Percentiles rank a stretch among this genome's conserved stretches.
phyloP scores from a whole-genome alignment of 805 yeast genomes.

The Yamadazyma laniorum region DNA sequence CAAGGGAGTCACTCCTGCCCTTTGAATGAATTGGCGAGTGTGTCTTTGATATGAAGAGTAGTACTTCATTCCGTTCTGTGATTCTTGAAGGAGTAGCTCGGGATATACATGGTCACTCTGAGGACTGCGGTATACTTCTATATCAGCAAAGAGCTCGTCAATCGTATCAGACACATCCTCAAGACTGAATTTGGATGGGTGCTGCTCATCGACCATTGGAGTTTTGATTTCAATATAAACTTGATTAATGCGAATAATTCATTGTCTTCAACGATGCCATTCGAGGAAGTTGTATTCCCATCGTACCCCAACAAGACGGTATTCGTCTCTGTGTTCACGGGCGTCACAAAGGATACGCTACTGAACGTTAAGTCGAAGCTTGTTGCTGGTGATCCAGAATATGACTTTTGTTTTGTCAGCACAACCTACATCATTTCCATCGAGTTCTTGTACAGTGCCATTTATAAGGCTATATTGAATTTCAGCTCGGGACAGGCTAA shows the following conservation, averaged over 20 bases:
- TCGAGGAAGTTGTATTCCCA: conserved; percentile 32
- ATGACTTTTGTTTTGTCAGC: conserved; percentile 66
- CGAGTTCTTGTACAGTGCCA: conserved; percentile 61
- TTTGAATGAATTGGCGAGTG: conserved; percentile 31
- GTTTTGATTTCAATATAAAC: too few relatives aligned
- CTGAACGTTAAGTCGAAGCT: conserved; percentile 44
- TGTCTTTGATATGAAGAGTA: conserved; percentile 34
- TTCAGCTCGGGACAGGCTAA: conserved; percentile 45
- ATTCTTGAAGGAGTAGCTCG: conserved; percentile 32
- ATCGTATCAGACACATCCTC: background rate
- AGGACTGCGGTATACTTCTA: conserved; percentile 8
- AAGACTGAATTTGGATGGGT: background rate
- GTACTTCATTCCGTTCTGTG: conserved; percentile 28
- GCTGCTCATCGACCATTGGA: background rate
- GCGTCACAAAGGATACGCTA: conserved; percentile 40
- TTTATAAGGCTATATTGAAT: conserved; percentile 61
- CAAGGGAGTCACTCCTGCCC: conserved; percentile 12
- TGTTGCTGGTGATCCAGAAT: conserved; percentile 43
- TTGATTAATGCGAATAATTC: too few relatives aligned
- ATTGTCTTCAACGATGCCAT: background rate
- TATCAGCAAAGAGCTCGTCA: conserved; percentile 15
- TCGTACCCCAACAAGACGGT: conserved; percentile 40
- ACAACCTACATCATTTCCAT: conserved; percentile 54
- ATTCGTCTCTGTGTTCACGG: conserved; percentile 42
- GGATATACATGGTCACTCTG: conserved; percentile 21